Evolutionary conservation across 2,329 filamentous ascomycete species (phyloP), one percentile per base, ranked within the genome.

Genomic region (Hymenoscyphus scutula): DNA sequence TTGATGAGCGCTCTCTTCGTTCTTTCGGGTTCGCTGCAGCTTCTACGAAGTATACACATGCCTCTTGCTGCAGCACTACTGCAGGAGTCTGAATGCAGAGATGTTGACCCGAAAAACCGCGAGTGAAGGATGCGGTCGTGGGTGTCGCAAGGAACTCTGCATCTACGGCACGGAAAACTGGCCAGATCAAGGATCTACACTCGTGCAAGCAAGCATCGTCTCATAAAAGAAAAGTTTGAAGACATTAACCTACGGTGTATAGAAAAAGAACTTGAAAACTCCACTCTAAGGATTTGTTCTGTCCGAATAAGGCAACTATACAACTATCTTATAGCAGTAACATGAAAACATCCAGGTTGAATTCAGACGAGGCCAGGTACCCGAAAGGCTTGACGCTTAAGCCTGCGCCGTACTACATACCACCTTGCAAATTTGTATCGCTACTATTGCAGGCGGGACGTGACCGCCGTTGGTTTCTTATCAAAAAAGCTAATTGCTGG

Each of bases 11-110:
- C 19, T 51, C 10, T 51, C 11, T 51, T 51, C 45, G 19, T 51
- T 51, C 45, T 25, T 23, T 51, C 45, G 45, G 45, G 45, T 51
- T 51, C 45, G 45, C n/a, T 51, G 45, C 45, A 51, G 19, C 45
- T 51, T 51, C 45, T 48, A n/a, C n/a, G n/a, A n/a, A n/a, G n/a
- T n/a, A 48, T 37, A 15, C 34, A 17, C 34, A 37, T 11, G 11
- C 34, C 13, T 37, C 34, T 37, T 37, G 32, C 38, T 45, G n/a
- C 38, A 45, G n/a, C 41, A 23, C n/a, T 48, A 48, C 41, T 51
- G 45, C 45, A 25, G 45, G 45, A 51, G 19, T 51, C 45, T 25
- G 45, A 51, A 51, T 25, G 45, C 19, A 51, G 45, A 51, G 23
- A 51, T 51, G 45, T 51, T 13, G 19, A 13, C 23, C 45, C 45